Percentiles rank a stretch among this genome's conserved stretches.
phyloP scores from a whole-genome alignment of 2,329 filamentous ascomycete species.

The Diaporthe aspalathi region DNA sequence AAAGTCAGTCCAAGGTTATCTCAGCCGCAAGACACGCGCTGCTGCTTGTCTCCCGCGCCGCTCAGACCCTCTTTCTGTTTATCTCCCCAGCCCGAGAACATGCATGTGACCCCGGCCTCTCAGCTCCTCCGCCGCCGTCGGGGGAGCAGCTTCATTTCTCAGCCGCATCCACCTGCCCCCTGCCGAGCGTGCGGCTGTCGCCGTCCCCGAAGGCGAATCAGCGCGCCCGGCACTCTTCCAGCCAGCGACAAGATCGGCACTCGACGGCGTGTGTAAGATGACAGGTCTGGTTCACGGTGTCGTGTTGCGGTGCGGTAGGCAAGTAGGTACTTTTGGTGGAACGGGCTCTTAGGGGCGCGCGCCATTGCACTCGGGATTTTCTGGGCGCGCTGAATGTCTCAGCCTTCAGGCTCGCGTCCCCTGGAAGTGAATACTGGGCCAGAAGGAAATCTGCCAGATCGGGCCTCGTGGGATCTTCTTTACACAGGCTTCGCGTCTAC shows the following conservation, averaged over 20 bases:
- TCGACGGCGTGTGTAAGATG: not conserved
- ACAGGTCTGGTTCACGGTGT: not conserved
- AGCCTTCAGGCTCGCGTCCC: not conserved
- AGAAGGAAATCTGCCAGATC: not conserved
- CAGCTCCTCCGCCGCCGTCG: not conserved
- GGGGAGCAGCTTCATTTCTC: not conserved
- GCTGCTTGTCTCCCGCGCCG: not conserved
- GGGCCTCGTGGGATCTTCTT: not conserved
- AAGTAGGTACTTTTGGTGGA: not conserved
- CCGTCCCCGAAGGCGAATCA: slow-evolving; percentile 21
- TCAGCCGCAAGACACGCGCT: not conserved
- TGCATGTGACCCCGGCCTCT: not conserved
- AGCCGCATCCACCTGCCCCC: slow-evolving; percentile 24
- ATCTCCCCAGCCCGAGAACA: not conserved
- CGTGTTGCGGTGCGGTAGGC: not conserved
- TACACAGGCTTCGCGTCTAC: slow-evolving; percentile 14
- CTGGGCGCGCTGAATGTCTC: not conserved
- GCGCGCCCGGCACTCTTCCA: not conserved
- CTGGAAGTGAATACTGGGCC: not conserved
- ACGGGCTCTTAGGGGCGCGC: not conserved
- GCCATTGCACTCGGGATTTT: not conserved
- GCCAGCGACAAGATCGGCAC: not conserved
- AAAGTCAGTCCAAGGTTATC: not conserved
- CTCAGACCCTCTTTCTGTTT: not conserved
- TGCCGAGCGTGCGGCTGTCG: slow-evolving; percentile 1